Base-by-base conservation (phyloP, 2,329 filamentous ascomycete genomes). In the Neurospora sp. region DNA sequence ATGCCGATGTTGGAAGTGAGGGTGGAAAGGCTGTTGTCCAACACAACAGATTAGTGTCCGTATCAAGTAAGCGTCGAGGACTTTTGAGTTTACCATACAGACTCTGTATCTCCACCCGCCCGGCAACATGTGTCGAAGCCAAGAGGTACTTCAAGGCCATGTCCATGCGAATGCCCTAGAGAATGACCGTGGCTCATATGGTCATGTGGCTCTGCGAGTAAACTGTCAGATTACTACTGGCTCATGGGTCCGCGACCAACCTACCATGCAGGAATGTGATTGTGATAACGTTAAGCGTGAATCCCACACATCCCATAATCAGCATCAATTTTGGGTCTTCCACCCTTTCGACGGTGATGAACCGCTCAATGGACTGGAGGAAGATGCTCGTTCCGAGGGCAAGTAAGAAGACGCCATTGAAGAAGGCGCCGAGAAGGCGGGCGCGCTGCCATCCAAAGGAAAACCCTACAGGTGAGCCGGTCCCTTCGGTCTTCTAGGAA, bases 391-490 rank as follows among this genome's bases (percentile, higher is more conserved):
- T 79, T 1, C 90, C 90, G 2, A 94, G 81, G 0, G 89, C 91
- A 17, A 93, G 79, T 1, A 94, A 83, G 70, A 94, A 91, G 1
- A 89, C 88, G 15, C 91, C 91, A 75, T 94, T 94, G 83, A 93
- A 94, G 78, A 94, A 94, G 28, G 90, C 90, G 5, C 91, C 91
- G 0, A 94, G 82, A 1, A 93, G 78, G n/a, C 87, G 86, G 17
- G 91, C 90, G 39, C 91, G 85, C 70, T 91, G 89, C 91, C 90
- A 93, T n/a, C 91, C 91, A 74, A 91, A 93, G 0, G 90, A 87
- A 17, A 91, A 82, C 10, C 82, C 82, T 71, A 85, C 82, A 0
- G 89, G 89, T 1, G 85, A 85, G 5, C 85, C 79, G 65, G 82
- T 80, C 57, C 83, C 81, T 72, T 90, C 85, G 23, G 88, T 84